Base-by-base conservation (phyloP, 2,329 filamentous ascomycete genomes). In the Trichoderma harzianum region DNA sequence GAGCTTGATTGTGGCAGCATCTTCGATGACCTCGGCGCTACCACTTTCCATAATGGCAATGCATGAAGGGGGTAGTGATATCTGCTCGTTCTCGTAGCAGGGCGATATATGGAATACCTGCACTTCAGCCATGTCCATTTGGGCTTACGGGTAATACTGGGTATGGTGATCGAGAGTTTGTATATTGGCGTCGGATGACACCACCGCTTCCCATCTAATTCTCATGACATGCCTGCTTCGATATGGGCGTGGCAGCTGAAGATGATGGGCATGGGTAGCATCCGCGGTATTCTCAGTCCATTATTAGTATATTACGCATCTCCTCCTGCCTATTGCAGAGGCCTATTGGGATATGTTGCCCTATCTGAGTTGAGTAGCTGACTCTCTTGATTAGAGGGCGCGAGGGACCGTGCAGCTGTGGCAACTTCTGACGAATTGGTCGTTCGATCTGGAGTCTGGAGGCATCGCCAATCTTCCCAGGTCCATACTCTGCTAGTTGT, bases 131-230 rank as follows among this genome's bases (percentile, higher is more conserved):
- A 60, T 60, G 12, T 60, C 39, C 12, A 55, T 51, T 53, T 43
- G 65, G 10, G 55, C 36, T 68, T 68, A 53, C 39, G 18, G 6
- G 32, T 28, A 30, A 43, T 21, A 51, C n/a, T 51, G 10, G 43
- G n/a, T 18, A 39, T 24, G 57, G 43, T 43, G 43, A 72, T 72
- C 63, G 39, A 72, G 34, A 28, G 32, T 61, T 55, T 61, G 43
- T 32, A 47, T 30, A 47, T 30, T 55, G 70, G 30, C 64, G 63
- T 68, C 64, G 70, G 57, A 72, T 72, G 63, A 62, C 63, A 68
- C 70, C 70, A 71, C 70, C 30, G 39, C 16, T 16, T 21, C 16
- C 14, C 32, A 61, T 67, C 39, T 39, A 55, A 14, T 36, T 62
- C 30, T 67, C 47, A 55, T 21, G 36, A 60, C 21, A 12, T 47